A percentile compares a stretch with the other conserved stretches of the same genome.
Evolutionary conservation across 176 grass and related monocot genomes (phyloP).

Genomic region (Ensete ventricosum): DNA sequence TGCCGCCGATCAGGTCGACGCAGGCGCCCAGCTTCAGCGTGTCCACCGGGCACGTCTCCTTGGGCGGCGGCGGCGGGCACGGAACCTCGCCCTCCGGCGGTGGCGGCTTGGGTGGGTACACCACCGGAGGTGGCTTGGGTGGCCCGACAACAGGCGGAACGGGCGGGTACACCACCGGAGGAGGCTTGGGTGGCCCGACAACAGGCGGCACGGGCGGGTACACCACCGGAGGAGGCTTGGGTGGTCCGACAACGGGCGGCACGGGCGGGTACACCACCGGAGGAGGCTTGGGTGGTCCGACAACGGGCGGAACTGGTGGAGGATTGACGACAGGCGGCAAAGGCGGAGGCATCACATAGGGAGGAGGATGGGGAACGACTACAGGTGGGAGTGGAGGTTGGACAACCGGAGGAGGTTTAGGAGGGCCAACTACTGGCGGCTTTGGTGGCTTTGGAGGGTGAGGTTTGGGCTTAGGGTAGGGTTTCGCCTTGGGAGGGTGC

Average conservation of each 20-base stretch:
- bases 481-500: background rate
- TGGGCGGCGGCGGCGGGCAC: background rate
- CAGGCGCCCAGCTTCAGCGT: slow-evolving; percentile 11
- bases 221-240: background rate
- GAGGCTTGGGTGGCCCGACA: background rate
- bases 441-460: no score
- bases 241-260: background rate
- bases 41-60: background rate
- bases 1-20: slow-evolving; percentile 5
- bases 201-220: background rate
- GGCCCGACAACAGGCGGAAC: background rate
- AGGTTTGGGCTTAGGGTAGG: no score
- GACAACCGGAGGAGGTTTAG: background rate
- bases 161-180: background rate
- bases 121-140: background rate
- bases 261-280: background rate
- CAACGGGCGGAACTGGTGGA: no score
- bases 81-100: background rate
- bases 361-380: no score
- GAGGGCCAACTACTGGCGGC: no score
- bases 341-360: no score
- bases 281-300: background rate
- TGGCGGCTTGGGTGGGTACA: background rate
- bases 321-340: no score
- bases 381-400: background rate